Evolutionary conservation across 2,329 filamentous ascomycete genomes (phyloP), one percentile per base, ranked within the genome.

Genomic region (Colletotrichum simmondsii): DNA sequence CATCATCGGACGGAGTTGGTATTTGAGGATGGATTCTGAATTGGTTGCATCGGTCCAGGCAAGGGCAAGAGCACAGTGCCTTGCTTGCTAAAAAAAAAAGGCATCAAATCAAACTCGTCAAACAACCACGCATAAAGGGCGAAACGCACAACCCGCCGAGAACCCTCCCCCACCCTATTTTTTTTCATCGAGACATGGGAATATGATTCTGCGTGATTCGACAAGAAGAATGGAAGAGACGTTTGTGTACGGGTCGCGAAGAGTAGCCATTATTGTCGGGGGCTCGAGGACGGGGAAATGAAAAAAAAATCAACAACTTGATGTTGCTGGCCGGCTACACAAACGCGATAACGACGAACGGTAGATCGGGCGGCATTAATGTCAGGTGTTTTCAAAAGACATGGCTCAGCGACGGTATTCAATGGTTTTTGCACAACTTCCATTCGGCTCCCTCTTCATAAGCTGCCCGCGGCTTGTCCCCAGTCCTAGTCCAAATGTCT

Each of bases 1-100:
- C 70, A 54, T 65, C 75, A 79, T 80, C 83, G 85, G 85, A 85
- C 84, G 87, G 88, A 90, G 88, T 90, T 90, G 88, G 88, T 88
- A 86, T 85, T 85, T 89, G 86, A 86, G 85, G 86, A 87, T 86
- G 88, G 87, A 90, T 90, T 85, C 85, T 88, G 87, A 87, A 87
- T 86, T 89, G 85, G 86, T 85, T 87, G 85, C 86, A 87, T 89
- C 85, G 84, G 85, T 85, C 86, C 85, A 87, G 87, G 88, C 87
- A 88, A 87, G 85, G 86, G 86, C 85, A 85, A 86, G 78, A 79
- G 83, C 83, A 86, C 83, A 83, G 85, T 68, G 68, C 84, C 83
- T 87, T 87, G 85, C 84, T 84, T 84, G 84, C 68, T 71, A 53
- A 46, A 71, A 65, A 86, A 86, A 42, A 87, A 75, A 72, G 83